Percentiles rank a stretch among this genome's conserved stretches.
phyloP scores from a whole-genome alignment of 2,329 filamentous ascomycete species.

The Fulvia fulva region DNA sequence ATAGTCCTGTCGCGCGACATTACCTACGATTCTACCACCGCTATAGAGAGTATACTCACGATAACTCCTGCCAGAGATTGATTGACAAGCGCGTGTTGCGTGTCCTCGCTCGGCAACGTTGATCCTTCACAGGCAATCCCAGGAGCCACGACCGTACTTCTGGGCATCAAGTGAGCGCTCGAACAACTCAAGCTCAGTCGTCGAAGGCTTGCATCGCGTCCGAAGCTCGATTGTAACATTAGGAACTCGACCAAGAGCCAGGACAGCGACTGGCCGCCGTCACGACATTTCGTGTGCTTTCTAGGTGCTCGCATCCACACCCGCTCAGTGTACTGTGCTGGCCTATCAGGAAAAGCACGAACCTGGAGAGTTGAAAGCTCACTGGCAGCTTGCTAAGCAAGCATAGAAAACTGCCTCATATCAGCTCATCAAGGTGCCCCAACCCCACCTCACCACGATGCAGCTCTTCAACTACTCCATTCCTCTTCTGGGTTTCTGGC shows the following conservation, averaged over 20 bases:
- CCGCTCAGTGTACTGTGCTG: background rate
- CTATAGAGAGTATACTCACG: no score
- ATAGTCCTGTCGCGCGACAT: no score
- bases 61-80: no score
- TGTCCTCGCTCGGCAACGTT: no score
- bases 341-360: background rate
- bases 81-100: no score
- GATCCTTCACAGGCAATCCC: no score
- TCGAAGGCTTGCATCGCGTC: no score
- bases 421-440: constrained; percentile 18
- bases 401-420: constrained; percentile 20
- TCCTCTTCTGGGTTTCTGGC: constrained; percentile 17
- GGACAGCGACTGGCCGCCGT: background rate
- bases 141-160: no score
- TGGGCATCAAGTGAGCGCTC: no score
- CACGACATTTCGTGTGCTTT: background rate
- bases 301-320: background rate
- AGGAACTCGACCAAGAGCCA: background rate
- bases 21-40: no score
- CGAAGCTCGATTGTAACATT: background rate
- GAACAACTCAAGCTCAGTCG: no score
- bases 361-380: background rate
- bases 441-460: constrained; percentile 18
- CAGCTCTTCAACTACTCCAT: constrained; percentile 27
- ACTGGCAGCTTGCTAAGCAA: constrained; percentile 3